phyloP scores from a whole-genome alignment of 2,329 filamentous ascomycete genomes.

The Meredithiella fracta region DNA sequence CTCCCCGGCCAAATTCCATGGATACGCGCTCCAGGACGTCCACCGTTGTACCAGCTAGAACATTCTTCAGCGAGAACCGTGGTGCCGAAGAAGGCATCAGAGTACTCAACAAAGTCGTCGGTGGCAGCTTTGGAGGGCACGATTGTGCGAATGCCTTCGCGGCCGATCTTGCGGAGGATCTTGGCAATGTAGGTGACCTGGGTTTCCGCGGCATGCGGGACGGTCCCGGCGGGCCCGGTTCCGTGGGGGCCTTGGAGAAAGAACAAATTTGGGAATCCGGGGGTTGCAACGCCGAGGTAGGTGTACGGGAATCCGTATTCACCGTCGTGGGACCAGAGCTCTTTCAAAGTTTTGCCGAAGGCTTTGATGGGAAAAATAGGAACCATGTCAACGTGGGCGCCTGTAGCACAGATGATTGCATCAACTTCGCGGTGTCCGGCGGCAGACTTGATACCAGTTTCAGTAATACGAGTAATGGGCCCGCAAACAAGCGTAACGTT shows the following conservation, averaged over 20 bases:
- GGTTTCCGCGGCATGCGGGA: constrained; percentile 50
- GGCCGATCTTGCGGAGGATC: constrained; percentile 47
- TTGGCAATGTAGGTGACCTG: constrained; percentile 50
- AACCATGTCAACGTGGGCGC: constrained; percentile 42
- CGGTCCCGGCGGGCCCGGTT: constrained; percentile 44
- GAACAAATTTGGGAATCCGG: constrained; percentile 51
- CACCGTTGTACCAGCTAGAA: constrained; percentile 57
- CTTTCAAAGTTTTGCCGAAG: constrained; percentile 34
- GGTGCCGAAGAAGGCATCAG: constrained; percentile 36
- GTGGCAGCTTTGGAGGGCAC: constrained; percentile 39
- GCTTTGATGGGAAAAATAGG: constrained; percentile 45
- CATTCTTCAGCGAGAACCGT: constrained; percentile 46
- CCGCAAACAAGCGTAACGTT: constrained; percentile 46
- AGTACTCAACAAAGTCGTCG: constrained; percentile 47
- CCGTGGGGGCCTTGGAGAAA: constrained; percentile 47
- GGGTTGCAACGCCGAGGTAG: constrained; percentile 47
- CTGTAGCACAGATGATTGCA: constrained; percentile 51
- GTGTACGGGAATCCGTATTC: constrained; percentile 47
- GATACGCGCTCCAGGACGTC: constrained; percentile 42
- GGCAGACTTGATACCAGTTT: constrained; percentile 40
- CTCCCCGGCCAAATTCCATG: constrained; percentile 57
- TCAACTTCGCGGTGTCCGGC: constrained; percentile 46
- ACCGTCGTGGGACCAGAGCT: constrained; percentile 39
- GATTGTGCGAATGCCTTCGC: constrained; percentile 49
- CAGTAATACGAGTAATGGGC: constrained; percentile 40